These are phyloP conservation scores for Agroathelia rolfsii DNA, from an alignment of 1,284 basidiomycete genomes.

Conservation along the genomic window DNA sequence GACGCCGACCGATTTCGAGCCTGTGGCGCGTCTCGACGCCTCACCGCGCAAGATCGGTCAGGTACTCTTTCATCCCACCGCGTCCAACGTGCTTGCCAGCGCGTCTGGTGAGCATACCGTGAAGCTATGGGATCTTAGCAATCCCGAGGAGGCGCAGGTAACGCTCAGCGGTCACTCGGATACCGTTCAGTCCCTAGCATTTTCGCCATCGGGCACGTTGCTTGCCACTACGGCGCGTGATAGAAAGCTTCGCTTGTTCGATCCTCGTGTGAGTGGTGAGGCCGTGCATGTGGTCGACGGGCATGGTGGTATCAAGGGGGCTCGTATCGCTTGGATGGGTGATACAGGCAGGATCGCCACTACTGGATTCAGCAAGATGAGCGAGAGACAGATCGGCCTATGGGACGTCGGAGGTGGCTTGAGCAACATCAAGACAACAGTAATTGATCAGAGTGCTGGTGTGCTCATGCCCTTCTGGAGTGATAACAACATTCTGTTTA, in stretches of 20 bases:
- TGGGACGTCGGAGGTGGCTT: conserved; percentile 81
- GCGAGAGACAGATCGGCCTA: conserved; percentile 80
- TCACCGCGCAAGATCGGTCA: conserved; percentile 87
- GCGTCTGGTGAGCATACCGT: conserved; percentile 85
- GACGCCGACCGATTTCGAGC: conserved; percentile 78
- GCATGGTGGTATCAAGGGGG: conserved; percentile 90
- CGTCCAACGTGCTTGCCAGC: conserved; percentile 78
- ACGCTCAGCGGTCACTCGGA: conserved; percentile 76
- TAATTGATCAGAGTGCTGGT: conserved; percentile 82
- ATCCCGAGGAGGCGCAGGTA: conserved; percentile 51
- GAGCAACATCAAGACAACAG: conserved; percentile 64
- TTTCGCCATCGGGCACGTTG: conserved; percentile 75
- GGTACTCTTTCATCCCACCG: conserved; percentile 90
- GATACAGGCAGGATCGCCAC: conserved; percentile 82
- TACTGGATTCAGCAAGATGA: conserved; percentile 94
- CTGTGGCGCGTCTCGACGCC: conserved; percentile 65
- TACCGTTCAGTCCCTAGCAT: conserved; percentile 80
- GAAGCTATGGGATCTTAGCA: conserved; percentile 85
- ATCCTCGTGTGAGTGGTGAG: conserved; percentile 72
- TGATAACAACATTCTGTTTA: conserved; percentile 90
- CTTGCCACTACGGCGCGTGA: conserved; percentile 81
- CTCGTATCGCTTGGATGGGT: conserved; percentile 88
- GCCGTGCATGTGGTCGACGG: conserved; percentile 79
- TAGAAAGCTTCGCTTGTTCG: conserved; percentile 87
- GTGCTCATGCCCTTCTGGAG: conserved; percentile 97